These are phyloP conservation scores for Selenicereus undatus DNA, from an alignment of 148 eudicot genomes.

Conservation along the genomic window DNA sequence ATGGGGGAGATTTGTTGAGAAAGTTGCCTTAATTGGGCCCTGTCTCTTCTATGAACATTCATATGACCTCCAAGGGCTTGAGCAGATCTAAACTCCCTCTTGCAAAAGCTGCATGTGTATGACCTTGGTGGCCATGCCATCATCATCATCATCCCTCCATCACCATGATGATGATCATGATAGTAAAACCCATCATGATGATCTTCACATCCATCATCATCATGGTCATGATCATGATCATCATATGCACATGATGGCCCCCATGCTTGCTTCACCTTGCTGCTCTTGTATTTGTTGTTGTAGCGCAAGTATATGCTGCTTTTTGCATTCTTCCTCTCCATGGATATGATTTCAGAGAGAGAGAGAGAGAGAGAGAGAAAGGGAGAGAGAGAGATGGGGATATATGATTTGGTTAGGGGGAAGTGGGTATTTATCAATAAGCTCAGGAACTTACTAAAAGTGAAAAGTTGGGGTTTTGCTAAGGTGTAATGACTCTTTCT, in stretches of 20 bases:
- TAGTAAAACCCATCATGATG: constrained; percentile 16
- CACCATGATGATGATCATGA: not conserved
- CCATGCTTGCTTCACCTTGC: constrained; percentile 10
- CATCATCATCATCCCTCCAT: constrained; percentile 23
- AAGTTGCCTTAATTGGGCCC: constrained; percentile 56
- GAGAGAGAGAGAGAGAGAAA: constrained; percentile 5
- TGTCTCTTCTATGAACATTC: constrained; percentile 92
- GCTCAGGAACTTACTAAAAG: constrained; percentile 12
- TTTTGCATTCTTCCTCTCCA: constrained; percentile 9
- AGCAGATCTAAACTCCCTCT: constrained; percentile 89
- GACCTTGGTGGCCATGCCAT: constrained; percentile 80
- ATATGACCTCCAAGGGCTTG: constrained; percentile 98
- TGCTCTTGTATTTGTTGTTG: constrained; percentile 6
- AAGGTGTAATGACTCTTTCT: constrained; percentile 15
- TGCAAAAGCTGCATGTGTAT: constrained; percentile 73
- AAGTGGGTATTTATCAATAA: constrained; percentile 24
- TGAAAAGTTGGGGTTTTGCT: constrained; percentile 13
- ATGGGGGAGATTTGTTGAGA: constrained; percentile 33
- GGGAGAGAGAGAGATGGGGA: not conserved
- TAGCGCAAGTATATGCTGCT: constrained; percentile 17
- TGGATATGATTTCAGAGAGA: not conserved
- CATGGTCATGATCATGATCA: not conserved
- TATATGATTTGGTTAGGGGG: not conserved
- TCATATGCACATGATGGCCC: constrained; percentile 1
- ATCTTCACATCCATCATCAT: not conserved